Conservation (phyloP, 768 basidiomycete species). For the Macrolepiota dolichaula region DNA sequence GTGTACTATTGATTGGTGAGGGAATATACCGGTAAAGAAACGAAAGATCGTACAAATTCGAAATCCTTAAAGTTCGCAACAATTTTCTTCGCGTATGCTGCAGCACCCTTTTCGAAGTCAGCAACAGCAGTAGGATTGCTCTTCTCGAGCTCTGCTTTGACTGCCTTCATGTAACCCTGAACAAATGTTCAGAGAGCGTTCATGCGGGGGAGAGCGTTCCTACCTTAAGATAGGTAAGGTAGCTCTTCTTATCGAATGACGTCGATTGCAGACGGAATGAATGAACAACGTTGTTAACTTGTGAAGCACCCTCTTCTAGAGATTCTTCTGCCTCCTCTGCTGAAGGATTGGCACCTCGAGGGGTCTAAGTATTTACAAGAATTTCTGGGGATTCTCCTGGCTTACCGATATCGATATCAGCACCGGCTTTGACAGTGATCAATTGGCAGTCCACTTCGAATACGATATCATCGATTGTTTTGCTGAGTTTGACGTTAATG, state of each 20-base stretch:
- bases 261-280: constrained; percentile 88
- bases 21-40: no score
- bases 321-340: constrained; percentile 81
- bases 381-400: constrained; percentile 6
- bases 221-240: constrained; percentile 79
- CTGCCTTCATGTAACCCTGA: constrained; percentile 90
- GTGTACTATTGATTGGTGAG: constrained; percentile 45
- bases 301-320: constrained; percentile 70
- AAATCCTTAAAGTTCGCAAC: constrained; percentile 88
- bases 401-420: constrained; percentile 86
- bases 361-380: background rate
- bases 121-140: constrained; percentile 57
- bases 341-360: constrained; percentile 87
- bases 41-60: constrained; percentile 68
- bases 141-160: constrained; percentile 65
- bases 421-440: constrained; percentile 69
- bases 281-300: constrained; percentile 88
- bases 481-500: constrained; percentile 41
- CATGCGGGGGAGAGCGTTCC: background rate
- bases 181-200: background rate
- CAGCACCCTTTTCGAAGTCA: constrained; percentile 81
- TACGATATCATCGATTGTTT: constrained; percentile 71
- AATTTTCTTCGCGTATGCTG: constrained; percentile 81
- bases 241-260: constrained; percentile 89
- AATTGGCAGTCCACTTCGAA: constrained; percentile 83